Base-by-base conservation (phyloP, 2,329 filamentous ascomycete genomes). In the Cercospora nicotianae region DNA sequence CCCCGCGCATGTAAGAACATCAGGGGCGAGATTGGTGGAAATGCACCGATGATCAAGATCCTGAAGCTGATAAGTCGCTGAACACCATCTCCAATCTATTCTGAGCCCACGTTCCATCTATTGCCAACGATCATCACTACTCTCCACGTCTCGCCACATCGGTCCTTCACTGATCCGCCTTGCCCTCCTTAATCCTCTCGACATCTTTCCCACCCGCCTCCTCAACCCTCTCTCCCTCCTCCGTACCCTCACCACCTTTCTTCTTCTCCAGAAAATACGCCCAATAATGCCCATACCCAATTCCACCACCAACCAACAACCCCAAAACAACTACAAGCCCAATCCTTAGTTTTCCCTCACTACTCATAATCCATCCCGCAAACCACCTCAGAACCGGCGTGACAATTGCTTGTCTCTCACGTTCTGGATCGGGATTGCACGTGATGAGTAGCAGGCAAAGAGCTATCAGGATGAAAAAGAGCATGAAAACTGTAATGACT, bases 381-480 rank as follows among this genome's bases (percentile, higher is more conserved):
- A 80, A 67, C 73, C 76, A 80, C 48, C 70, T 72, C 53, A 84
- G 69, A 23, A 76, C 72, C 0, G 83, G 83, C 5, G 83, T 85
- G 2, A 85, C 79, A 3, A 84, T 67, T 0, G 70, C 66, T 59
- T 75, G 67, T 6, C 83, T 70, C 69, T 85, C 83, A 12, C 73
- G 72, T 60, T 81, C 80, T 18, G 85, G 70, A 69, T 85, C 83
- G 0, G 83, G 83, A 73, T 83, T 84, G 33, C 84, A 74, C n/a
- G 77, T 80, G 51, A 83, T 78, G 3, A 85, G 67, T 0, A 85
- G 63, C 23, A 75, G 78, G 0, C 84, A 18, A 2, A 84, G 68
- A 0, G 76, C 75, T 2, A 68, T 23, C 0, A 84, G 67, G 9
- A 83, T 81, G 16, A 82, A 60, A 4, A 69, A 74, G 5, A 85